Evolutionary conservation across 768 basidiomycete genomes (phyloP), one percentile per base, ranked within the genome.

Genomic region (Tremella mesenterica): DNA sequence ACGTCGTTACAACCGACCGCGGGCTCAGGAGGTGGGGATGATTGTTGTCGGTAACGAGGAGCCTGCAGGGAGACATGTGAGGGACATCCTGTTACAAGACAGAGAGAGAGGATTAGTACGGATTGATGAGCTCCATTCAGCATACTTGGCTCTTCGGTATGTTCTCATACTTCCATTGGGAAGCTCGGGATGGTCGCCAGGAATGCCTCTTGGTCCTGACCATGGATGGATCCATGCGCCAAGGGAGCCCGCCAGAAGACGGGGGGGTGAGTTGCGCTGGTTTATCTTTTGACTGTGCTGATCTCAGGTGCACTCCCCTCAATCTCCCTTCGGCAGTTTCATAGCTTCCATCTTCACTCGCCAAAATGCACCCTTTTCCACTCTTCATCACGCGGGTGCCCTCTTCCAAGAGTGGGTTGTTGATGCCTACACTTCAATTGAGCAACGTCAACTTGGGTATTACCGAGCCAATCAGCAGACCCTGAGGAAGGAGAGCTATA

Each of bases 341-440:
- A 54, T 77, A 9, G 56, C 76, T 52, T 58, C 64, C 0, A 54
- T 79, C 0, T 74, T 77, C 45, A 1, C 53, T 0, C 55, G 71
- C 2, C 39, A n/a, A 0, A 27, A 51, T 2, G 12, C 10, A 10
- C 33, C 33, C 12, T 68, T 59, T 23, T 10, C 36, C 3, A 66
- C 66, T 50, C 43, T 79, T 8, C 74, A 78, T 50, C 63, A 52
- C 25, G 76, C 66, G 48, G 72, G 75, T 1, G 64, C 64, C 23
- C 71, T 81, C 0, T 74, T 81, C 30, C 77, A 79, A 48, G 74
- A 79, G 39, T 78, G 72, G 56, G 45, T 77, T 31, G 75, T 76
- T 43, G 78, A 81, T 71, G 62, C 56, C 2, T 81, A 74, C 75
- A 78, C 79, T 16, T 62, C 70, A 0, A 61, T 74, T 26, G 79